Percentiles rank a stretch among this genome's conserved stretches.
Evolutionary conservation across 208 protist species (phyloP).

Genomic region (Crithidia bombi): DNA sequence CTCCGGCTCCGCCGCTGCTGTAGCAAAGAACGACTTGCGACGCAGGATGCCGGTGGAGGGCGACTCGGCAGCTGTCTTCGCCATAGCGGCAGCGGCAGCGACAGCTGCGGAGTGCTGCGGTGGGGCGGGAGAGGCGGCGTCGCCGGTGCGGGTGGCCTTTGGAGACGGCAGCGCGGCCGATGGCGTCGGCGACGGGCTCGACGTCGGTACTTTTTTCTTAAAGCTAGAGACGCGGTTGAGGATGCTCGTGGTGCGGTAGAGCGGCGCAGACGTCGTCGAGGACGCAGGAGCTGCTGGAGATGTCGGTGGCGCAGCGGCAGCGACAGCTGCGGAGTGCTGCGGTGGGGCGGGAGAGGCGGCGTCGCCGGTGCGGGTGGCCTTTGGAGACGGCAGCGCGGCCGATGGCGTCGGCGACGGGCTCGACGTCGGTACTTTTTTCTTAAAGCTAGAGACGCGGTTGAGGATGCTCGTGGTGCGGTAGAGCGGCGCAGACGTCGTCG

Average conservation of each 20-base stretch:
- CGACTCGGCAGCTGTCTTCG: background rate
- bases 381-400: background rate
- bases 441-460: conserved; percentile 50
- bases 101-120: conserved; percentile 23
- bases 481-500: conserved; percentile 8
- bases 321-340: too few relatives aligned
- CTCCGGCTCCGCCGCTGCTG: conserved; percentile 5
- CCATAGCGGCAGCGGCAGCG: background rate
- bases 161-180: conserved; percentile 11
- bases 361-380: background rate
- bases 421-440: conserved; percentile 18
- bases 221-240: conserved; percentile 23
- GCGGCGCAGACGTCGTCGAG: background rate
- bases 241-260: conserved; percentile 25
- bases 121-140: background rate
- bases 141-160: background rate
- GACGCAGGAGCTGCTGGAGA: background rate
- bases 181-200: conserved; percentile 1
- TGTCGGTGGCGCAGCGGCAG: background rate
- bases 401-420: background rate
- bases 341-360: background rate
- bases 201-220: conserved; percentile 1
- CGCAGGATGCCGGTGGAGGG: conserved; percentile 11
- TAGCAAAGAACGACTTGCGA: conserved; percentile 18
- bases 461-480: conserved; percentile 36